phyloP scores from a whole-genome alignment of 192 early-diverging fungal genomes.

The Cladochytrium replicatum region DNA sequence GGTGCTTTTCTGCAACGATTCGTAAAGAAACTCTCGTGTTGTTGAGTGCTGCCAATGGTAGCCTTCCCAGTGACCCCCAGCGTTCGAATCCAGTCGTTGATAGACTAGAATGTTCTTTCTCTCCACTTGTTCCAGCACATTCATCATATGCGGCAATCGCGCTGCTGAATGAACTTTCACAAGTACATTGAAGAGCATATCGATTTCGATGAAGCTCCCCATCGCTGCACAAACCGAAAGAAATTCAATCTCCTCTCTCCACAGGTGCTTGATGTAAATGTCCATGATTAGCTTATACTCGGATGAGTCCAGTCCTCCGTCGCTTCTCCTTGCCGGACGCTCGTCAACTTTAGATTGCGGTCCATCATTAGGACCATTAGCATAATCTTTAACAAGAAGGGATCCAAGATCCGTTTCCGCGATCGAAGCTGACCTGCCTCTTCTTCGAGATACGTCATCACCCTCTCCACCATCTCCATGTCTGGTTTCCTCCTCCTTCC shows the following conservation, averaged over 20 bases:
- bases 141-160: background rate
- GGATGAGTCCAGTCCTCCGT: no score
- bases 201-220: background rate
- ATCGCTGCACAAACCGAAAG: background rate
- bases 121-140: background rate
- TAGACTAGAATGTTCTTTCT: background rate
- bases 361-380: no score
- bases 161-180: background rate
- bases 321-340: no score
- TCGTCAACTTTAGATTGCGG: no score
- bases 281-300: no score
- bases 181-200: background rate
- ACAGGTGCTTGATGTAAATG: background rate
- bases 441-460: no score
- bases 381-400: no score
- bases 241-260: background rate
- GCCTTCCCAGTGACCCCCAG: background rate
- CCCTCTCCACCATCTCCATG: no score
- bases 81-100: background rate
- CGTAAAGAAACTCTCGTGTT: background rate
- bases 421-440: no score
- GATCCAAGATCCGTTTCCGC: no score
- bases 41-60: background rate
- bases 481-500: no score
- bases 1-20: background rate